phyloP scores from a whole-genome alignment of 129 eudicot species.

The Chrysanthemum makinoi region DNA sequence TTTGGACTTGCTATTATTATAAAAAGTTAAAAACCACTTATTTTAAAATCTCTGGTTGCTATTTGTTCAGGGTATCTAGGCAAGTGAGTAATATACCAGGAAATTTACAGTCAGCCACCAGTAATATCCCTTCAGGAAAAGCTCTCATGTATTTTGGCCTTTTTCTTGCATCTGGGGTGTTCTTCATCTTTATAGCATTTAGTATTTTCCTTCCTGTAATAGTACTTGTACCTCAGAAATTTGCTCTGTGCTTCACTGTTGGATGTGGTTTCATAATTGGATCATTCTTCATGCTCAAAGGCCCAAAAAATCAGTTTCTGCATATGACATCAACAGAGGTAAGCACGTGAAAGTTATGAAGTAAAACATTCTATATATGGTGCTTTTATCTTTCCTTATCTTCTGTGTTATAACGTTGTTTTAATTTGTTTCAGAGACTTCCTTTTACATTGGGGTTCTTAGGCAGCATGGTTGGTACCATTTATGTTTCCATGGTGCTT shows the following conservation, averaged over 20 bases:
- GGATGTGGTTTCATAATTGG: conserved; percentile 89
- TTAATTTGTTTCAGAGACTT: conserved; percentile 59
- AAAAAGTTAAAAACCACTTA: background rate
- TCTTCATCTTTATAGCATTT: conserved; percentile 44
- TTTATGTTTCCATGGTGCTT: conserved; percentile 95
- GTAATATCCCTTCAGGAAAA: conserved; percentile 89
- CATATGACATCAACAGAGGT: conserved; percentile 96
- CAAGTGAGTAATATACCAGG: conserved; percentile 94
- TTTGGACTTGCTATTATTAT: too few species aligned
- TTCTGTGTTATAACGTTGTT: background rate
- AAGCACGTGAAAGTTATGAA: background rate
- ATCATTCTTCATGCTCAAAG: conserved; percentile 86
- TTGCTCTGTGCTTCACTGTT: conserved; percentile 78
- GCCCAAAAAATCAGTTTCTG: conserved; percentile 72
- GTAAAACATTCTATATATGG: background rate
- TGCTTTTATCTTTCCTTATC: background rate
- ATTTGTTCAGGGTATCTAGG: conserved; percentile 66
- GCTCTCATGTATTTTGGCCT: conserved; percentile 86
- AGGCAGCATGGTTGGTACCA: conserved; percentile 84
- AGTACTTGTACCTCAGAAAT: too few species aligned
- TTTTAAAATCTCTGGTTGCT: background rate
- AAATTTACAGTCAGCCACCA: conserved; percentile 87
- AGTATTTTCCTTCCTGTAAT: too few species aligned
- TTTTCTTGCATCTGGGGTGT: conserved; percentile 78
- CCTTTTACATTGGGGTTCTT: conserved; percentile 87